Evolutionary conservation across 2,329 filamentous ascomycete genomes (phyloP), one percentile per base, ranked within the genome.

Genomic region (Thyridium curvatum): DNA sequence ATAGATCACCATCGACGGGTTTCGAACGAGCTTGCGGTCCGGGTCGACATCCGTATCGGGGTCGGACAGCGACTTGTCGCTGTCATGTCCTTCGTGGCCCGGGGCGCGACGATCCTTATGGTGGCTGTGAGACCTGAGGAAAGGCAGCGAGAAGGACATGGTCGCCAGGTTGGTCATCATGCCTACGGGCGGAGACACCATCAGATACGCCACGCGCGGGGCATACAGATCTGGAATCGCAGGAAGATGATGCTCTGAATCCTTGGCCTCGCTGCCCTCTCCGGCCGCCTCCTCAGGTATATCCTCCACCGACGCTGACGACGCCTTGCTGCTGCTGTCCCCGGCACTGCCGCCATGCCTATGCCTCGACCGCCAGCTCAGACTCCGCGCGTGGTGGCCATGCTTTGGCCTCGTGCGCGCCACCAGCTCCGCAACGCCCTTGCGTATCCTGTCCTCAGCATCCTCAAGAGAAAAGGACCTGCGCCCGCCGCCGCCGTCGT

Each of bases 1-100:
- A 52, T 82, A 94, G 0, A 94, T 60, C 1, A 78, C 80, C 28
- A 95, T 57, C 0, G 83, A 83, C 1, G 71, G 69, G 50, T 81
- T 71, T 2, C 61, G 56, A 2, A 76, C 60, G 35, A 86, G 63
- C 51, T 84, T 79, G 37, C 63, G 60, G 40, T 81, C 74, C 37
- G 18, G 18, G 4, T 43, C 39, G n/a, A 12, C n/a, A 34, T 40
- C 45, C 21, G 32, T 28, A 36, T 17, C 41, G 34, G 17, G 29
- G 18, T n/a, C 42, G 32, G 18, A 31, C 29, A 14, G 33, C 30
- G 30, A 38, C 18, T 18, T 42, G 31, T 31, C 36, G 18, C 41
- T 14, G 18, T 37, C 48, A 2, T 43, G 34, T 12, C 45, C 35
- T 17, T 37, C 37, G 18, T 46, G 40, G 34, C 37, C 40, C 38